These are phyloP conservation scores for Dorcoceras hygrometricum DNA, from an alignment of 257 asterid species.

Conservation along the genomic window DNA sequence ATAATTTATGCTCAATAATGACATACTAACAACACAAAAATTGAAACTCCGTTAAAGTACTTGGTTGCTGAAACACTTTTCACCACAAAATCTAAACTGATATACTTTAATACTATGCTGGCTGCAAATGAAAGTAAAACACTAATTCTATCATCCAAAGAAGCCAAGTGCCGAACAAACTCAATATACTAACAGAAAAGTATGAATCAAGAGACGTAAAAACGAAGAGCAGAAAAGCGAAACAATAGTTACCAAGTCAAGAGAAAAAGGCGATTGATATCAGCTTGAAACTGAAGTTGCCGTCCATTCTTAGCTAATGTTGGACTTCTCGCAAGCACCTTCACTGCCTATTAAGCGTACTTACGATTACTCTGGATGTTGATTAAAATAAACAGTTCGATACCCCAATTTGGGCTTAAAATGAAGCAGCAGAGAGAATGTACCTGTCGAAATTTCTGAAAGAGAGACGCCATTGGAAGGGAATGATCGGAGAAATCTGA, in stretches of 20 bases:
- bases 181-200: conserved; percentile 1
- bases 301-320: conserved; percentile 65
- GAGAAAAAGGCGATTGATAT: conserved; percentile 73
- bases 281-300: conserved; percentile 75
- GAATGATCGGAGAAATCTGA: background rate
- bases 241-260: conserved; percentile 58
- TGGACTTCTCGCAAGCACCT: conserved; percentile 85
- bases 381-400: background rate
- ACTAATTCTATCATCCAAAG: conserved; percentile 6
- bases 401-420: background rate
- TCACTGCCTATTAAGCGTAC: conserved; percentile 57
- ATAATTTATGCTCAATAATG: background rate
- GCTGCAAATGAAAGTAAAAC: background rate
- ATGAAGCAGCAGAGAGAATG: conserved; percentile 2
- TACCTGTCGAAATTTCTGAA: conserved; percentile 56
- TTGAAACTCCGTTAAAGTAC: background rate
- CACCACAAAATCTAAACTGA: background rate
- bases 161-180: conserved; percentile 4
- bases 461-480: conserved; percentile 46
- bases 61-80: background rate
- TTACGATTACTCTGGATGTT: background rate
- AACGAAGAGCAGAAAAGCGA: conserved; percentile 8
- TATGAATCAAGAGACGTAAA: background rate
- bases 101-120: background rate
- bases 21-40: too few relatives aligned